Base-by-base conservation (phyloP, 129 eudicot genomes). In the Calendula officinalis region DNA sequence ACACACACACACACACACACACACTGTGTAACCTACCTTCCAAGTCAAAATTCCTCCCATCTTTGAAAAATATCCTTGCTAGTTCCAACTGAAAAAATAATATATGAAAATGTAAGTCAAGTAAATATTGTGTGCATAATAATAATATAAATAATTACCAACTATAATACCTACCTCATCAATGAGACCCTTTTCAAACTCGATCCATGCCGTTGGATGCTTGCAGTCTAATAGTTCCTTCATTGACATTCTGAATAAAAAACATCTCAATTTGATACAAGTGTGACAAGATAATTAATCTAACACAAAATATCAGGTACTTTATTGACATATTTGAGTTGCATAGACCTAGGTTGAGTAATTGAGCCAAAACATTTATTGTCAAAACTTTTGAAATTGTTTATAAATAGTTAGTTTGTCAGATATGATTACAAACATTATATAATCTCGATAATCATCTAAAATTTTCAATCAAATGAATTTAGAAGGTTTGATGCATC, bases 191-290 rank as follows among this genome's bases (percentile, higher is more conserved):
- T 80, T 83, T 55, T 92, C 98, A 79, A 92, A 92, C 61, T 92
- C 96, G 39, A 81, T 70, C 98, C 98, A 92, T 5, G 95, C 87
- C 44, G 95, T 81, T 30, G 98, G 98, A 85, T 92, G 96, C 78
- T 92, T 88, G 89, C 85, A 78, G 64, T 92, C 85, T 47, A 92
- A 76, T 53, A 92, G 83, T 81, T 92, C 98, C 87, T 92, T 81
- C 83, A 92, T 76, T 17, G 96, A 83, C 98, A 92, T 92, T 61
- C 98, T 92, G 88, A 56, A 66, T 50, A 73, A 36, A 73, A 36
- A 73, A 49, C 72, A 74, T 64, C 38, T 55, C 55, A 77, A 62
- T 3, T 17, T 10, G 55, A 46, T 22, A 62, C 55, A 32, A 50
- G 8, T 34, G 45, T 5, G 38, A 66, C 48, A 44, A 48, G 66